Base-by-base conservation (phyloP, 495 filamentous ascomycete genomes). In the Friedmanniomyces simplex region DNA sequence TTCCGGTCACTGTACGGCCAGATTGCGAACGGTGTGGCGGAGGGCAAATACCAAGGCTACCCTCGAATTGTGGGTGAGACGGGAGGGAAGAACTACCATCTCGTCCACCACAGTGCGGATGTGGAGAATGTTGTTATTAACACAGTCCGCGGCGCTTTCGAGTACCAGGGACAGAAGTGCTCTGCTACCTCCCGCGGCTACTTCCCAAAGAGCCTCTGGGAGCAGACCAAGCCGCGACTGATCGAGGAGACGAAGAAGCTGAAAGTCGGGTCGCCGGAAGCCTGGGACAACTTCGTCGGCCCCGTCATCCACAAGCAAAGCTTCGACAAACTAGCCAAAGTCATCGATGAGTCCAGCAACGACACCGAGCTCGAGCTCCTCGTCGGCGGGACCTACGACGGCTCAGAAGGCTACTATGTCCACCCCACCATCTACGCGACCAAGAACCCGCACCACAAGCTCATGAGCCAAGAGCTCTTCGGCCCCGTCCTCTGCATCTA, bases 381-480 rank as follows among this genome's bases (percentile, higher is more conserved):
- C 12, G 74, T 73, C 13, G 82, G 82, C 43, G 82, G 82, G 28
- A 72, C 71, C 36, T 81, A 82, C 63, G 79, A 84, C 65, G 75
- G 73, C 48, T 76, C 71, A 50, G 72, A 77, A 59, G 82, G 82
- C 63, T 86, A 80, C 75, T 86, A 77, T 76, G 78, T 86, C 63
- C 74, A 84, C 59, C 82, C 82, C 8, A 86, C 82, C 54, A 77
- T 85, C 64, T 86, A 86, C 74, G 70, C 70, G 46, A 83, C 82
- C 61, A 73, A 71, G n/a, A 82, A 85, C 71, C 77, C 82, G 0
- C 71, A 77, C 63, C 82, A 86, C 69, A 74, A 73, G 47, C 78
- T 84, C 54, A 74, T 86, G 21, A 74, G 72, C 43, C 79, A 73
- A 50, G 82, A 86, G 66, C 78, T 85, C 46, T 85, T 85, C 68